A percentile compares a stretch with the other conserved stretches of the same genome.
Evolutionary conservation across 2,329 filamentous ascomycete genomes (phyloP).

Genomic region (Aureobasidium sp.): DNA sequence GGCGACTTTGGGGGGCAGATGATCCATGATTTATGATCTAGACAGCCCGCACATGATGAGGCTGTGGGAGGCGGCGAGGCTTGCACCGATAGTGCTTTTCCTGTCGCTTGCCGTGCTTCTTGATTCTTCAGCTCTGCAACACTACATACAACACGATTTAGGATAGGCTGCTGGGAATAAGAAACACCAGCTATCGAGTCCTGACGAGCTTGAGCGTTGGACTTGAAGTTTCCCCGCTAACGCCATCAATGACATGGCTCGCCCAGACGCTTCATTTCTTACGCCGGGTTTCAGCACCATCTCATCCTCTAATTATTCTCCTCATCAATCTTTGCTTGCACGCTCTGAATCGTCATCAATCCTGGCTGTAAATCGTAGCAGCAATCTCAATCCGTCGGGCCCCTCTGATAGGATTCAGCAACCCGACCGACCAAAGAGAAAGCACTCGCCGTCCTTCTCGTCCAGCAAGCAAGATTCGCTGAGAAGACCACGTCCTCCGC

Average conservation of each 20-base stretch:
- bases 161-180: background rate
- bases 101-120: background rate
- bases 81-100: background rate
- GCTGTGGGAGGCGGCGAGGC: background rate
- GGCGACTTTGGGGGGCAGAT: background rate
- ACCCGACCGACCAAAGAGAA: constrained; percentile 5
- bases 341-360: constrained; percentile 7
- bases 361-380: constrained; percentile 8
- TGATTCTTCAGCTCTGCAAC: background rate
- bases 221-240: constrained; percentile 9
- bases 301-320: constrained; percentile 2
- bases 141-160: background rate
- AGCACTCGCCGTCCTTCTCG: constrained; percentile 2
- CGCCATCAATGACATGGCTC: constrained; percentile 10
- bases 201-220: constrained; percentile 3
- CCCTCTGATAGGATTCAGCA: constrained; percentile 4
- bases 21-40: background rate
- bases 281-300: constrained; percentile 1
- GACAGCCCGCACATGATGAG: background rate
- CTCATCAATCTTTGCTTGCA: background rate
- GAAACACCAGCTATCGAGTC: background rate
- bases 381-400: constrained; percentile 4
- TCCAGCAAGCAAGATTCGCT: constrained; percentile 9
- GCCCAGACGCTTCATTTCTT: constrained; percentile 8
- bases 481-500: constrained; percentile 17